Base-by-base conservation (phyloP, 2,329 filamentous ascomycete species). In the Exophiala viscosa region DNA sequence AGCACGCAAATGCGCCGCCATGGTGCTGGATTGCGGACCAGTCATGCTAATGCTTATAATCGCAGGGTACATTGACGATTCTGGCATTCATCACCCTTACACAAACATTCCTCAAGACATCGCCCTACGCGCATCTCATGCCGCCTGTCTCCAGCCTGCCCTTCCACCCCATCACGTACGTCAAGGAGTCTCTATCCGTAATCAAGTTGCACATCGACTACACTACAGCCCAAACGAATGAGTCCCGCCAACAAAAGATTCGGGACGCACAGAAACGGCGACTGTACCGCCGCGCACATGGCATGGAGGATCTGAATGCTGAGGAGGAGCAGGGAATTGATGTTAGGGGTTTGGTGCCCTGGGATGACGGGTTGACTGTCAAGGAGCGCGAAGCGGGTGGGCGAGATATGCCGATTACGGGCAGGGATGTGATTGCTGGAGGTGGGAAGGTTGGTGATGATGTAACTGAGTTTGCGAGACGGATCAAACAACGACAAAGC, bases 231-330 rank as follows among this genome's bases (percentile, higher is more conserved):
- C 74, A 84, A 65, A 86, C 87, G 23, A 77, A 80, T 47, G 88
- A 91, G 70, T 83, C 84, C 73, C 81, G 91, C 50, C 81, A 83
- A 64, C 80, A 80, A 65, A 84, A 84, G 61, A 78, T 90, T 50
- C 90, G 96, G 61, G 93, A 99, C 73, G 86, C 93, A 23, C 81
- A 86, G 69, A 96, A 96, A 82, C 81, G 92, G 64, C 82, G 82
- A 56, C 84, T 88, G 70, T 99, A 90, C 72, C 84, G 91, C 64
- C 85, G 89, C 71, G 89, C 87, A 55, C 90, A 96, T 75, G 90
- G 90, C 8, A 70, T 95, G 65, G 86, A 90, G 68, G 75, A 73
- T 62, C 66, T 64, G 54, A 67, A 65, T 46, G 66, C 66, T 40
- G 68, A 66, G 55, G 67, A 70, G 33, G 72, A 74, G 58, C 61